Conservation (phyloP, 192 early-diverging fungal species). For the Irineochytrium annulatum region DNA sequence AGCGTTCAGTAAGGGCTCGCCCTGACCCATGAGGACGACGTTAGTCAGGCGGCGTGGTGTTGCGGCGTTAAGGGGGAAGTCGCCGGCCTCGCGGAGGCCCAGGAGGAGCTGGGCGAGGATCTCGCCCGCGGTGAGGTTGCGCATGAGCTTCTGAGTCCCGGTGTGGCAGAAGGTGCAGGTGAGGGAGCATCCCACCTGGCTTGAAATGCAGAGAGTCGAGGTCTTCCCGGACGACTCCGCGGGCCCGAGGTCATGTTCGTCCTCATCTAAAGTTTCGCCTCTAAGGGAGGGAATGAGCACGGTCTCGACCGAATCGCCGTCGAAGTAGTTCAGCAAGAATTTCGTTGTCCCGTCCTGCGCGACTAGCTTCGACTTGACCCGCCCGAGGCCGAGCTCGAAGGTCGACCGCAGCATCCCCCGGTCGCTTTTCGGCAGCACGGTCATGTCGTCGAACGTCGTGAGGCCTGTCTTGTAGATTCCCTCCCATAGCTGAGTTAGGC, state of each 20-base stretch:
- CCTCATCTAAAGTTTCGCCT: too few species aligned
- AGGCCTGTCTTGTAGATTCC: conserved; percentile 43
- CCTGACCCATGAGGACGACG: conserved; percentile 92
- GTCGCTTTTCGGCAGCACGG: conserved; percentile 49
- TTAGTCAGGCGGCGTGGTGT: conserved; percentile 58
- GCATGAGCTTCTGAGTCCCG: conserved; percentile 77
- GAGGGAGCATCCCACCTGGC: conserved; percentile 83
- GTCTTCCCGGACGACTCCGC: conserved; percentile 10
- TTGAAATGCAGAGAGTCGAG: conserved; percentile 75
- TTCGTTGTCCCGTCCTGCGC: conserved; percentile 46
- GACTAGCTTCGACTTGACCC: conserved; percentile 31
- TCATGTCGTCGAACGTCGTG: conserved; percentile 64
- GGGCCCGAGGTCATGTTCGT: neutral
- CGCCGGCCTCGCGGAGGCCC: conserved; percentile 24
- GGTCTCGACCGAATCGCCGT: conserved; percentile 57
- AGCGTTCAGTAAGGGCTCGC: conserved; percentile 86
- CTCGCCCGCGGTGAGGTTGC: conserved; percentile 71
- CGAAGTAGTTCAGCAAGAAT: conserved; percentile 37
- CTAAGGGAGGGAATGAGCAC: conserved; percentile 61
- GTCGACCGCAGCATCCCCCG: conserved; percentile 42
- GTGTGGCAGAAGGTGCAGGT: conserved; percentile 87
- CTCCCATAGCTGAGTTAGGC: conserved; percentile 20
- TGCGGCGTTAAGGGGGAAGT: conserved; percentile 48
- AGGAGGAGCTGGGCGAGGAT: conserved; percentile 46
- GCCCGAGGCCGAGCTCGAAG: conserved; percentile 56